A percentile compares a stretch with the other conserved stretches of the same genome.
Evolutionary conservation across 768 basidiomycete species (phyloP).

Genomic region (Strobilomyces confusus): DNA sequence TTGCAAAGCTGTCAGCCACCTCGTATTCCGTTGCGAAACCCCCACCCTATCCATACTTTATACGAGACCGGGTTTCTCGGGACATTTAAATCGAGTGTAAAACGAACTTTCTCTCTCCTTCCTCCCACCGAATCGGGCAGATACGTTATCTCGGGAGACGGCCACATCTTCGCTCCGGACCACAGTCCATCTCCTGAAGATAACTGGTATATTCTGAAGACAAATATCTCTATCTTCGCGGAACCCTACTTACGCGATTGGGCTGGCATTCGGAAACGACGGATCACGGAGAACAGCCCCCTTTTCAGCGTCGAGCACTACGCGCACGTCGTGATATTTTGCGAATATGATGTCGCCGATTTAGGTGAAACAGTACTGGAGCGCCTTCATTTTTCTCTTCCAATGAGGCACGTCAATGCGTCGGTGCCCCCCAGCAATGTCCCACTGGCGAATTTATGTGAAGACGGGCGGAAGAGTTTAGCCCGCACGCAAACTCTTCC

Average conservation of each 20-base stretch:
- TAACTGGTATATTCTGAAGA: constrained; percentile 27
- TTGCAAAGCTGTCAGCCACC: constrained; percentile 60
- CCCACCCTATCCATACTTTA: constrained; percentile 48
- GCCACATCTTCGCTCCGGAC: constrained; percentile 42
- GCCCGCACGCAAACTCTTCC: constrained; percentile 45
- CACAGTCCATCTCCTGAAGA: constrained; percentile 19
- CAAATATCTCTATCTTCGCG: constrained; percentile 18
- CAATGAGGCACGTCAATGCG: constrained; percentile 49
- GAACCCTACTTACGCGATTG: constrained; percentile 21
- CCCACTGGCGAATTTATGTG: neutral
- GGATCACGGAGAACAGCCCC: constrained; percentile 49
- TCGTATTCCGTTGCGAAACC: constrained; percentile 46
- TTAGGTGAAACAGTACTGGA: constrained; percentile 24
- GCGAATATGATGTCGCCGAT: constrained; percentile 49
- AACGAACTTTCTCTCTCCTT: constrained; percentile 45
- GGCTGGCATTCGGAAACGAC: constrained; percentile 30
- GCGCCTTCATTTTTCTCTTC: constrained; percentile 39
- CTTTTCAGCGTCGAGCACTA: constrained; percentile 56
- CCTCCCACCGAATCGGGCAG: constrained; percentile 41
- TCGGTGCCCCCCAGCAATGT: constrained; percentile 16
- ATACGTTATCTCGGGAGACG: constrained; percentile 47
- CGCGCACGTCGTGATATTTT: constrained; percentile 48
- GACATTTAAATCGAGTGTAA: constrained; percentile 24
- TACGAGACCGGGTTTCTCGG: constrained; percentile 43
- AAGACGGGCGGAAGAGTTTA: constrained; percentile 9